A percentile compares a stretch with the other conserved stretches of the same genome.
Evolutionary conservation across 305 asterid genomes (phyloP).

Genomic region (Fraxinus albicans): DNA sequence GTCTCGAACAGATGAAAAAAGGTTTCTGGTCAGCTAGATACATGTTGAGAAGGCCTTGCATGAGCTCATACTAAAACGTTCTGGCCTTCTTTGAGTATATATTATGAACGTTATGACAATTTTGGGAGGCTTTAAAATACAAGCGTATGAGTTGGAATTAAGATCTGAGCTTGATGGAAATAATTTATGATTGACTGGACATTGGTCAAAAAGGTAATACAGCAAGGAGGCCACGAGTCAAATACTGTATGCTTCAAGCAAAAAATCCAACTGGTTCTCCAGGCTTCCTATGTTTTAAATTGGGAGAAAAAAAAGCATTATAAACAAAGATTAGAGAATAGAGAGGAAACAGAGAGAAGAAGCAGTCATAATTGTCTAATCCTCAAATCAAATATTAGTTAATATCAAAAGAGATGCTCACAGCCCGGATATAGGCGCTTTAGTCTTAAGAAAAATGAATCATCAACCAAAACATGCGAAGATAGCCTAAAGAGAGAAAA

Average conservation of each 20-base stretch:
- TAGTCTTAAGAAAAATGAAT: not conserved
- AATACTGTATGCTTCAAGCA: not conserved
- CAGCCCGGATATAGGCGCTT: not conserved
- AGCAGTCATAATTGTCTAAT: not conserved
- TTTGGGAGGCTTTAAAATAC: not conserved
- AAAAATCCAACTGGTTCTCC: not conserved
- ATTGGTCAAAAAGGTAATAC: not conserved
- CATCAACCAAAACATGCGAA: not conserved
- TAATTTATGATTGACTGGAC: not conserved
- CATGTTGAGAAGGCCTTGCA: not conserved
- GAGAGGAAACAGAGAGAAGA: not conserved
- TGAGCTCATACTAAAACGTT: not conserved
- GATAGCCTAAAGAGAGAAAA: not conserved
- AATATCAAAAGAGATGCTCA: conserved; percentile 3
- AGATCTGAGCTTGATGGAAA: not conserved
- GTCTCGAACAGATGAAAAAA: not conserved
- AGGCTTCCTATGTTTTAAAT: not conserved
- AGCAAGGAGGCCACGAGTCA: not conserved
- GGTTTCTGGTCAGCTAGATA: not conserved
- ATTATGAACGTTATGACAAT: not conserved
- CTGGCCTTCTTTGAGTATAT: not conserved
- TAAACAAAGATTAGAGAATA: not conserved
- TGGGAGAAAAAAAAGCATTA: not conserved
- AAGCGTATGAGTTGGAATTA: not conserved
- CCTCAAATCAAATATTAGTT: not conserved